Evolutionary conservation across 176 grass and related monocot species (phyloP).

Genomic region (Ampelocalamus luodianensis): DNA sequence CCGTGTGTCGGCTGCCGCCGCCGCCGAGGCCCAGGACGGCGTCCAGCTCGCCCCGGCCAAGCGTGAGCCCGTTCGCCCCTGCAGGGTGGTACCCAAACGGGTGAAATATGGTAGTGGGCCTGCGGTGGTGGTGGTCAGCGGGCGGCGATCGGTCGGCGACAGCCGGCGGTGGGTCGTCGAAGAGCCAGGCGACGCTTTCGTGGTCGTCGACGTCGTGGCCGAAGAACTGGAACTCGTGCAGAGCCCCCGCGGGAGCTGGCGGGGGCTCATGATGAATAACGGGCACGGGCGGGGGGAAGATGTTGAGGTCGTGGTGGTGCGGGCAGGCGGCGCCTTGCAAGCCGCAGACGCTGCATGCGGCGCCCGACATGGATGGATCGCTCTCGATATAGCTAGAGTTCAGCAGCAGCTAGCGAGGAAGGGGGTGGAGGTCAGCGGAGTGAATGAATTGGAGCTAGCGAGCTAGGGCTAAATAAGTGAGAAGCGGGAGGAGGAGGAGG

Average conservation of each 20-base stretch:
- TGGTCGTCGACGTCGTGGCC: background rate
- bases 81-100: background rate
- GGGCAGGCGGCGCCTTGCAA: background rate
- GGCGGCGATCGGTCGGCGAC: too few relatives aligned
- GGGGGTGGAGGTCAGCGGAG: too few relatives aligned
- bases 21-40: background rate
- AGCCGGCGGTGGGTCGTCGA: slow-evolving; percentile 1
- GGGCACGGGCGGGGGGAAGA: background rate
- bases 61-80: slow-evolving; percentile 1
- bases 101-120: too few relatives aligned
- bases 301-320: background rate
- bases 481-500: too few relatives aligned
- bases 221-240: slow-evolving; percentile 45
- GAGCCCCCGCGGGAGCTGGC: background rate
- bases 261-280: background rate
- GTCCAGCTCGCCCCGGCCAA: background rate
- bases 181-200: slow-evolving; percentile 28
- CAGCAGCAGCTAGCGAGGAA: background rate
- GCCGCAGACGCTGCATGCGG: slow-evolving; percentile 22
- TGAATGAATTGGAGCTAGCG: too few relatives aligned
- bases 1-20: background rate
- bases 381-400: background rate
- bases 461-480: too few relatives aligned
- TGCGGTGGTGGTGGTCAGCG: background rate
- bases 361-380: background rate